Base-by-base conservation (phyloP, 306 rosid species). In the Rosa lucieae region DNA sequence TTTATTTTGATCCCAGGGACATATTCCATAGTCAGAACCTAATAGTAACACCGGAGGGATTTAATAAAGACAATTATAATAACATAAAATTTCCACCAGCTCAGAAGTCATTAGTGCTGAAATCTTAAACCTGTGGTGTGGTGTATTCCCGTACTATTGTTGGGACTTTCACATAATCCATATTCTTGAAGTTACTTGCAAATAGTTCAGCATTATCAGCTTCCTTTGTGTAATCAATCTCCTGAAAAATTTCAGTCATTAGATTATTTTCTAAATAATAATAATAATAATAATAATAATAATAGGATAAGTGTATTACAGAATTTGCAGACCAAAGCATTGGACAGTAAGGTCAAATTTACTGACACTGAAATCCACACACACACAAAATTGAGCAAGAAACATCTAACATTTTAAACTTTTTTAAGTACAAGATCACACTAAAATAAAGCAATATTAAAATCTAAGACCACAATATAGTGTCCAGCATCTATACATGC, bases 1-100 rank as follows among this genome's bases (percentile, higher is more conserved):
- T 96, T 96, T 83, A 96, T 96, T 86, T 96, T 96, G 75, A 96
- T 93, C 84, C 99, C 99, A 20, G 99, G 99, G 85, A 96, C 99
- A 85, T 96, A 96, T 84, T 96, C 99, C 99, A 96, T 96, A 63
- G 99, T 96, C 87, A 96, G 82, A 83, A 96, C 91, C 98, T 95
- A 84, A 18, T 62, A 59, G 35, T 26, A 44, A 44, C 61, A 17
- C 66, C 56, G 26, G 49, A 72, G 20, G 59, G 35, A 61, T 40
- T 43, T 71, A 37, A 76, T 47, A 78, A 44, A 78, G 21, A 20
- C 40, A 21, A 77, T 11, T 17, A 59, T 46, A 65, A 77, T 62
- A 51, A 67, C 65, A 58, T 20, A 49, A 80, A 63, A 63, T 67
- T 65, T 59, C 69, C 10, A 75, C 61, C 13, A 35, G 68, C 76